Evolutionary conservation across 805 yeast species (phyloP).

Genomic region (Candida parachauliodes): DNA sequence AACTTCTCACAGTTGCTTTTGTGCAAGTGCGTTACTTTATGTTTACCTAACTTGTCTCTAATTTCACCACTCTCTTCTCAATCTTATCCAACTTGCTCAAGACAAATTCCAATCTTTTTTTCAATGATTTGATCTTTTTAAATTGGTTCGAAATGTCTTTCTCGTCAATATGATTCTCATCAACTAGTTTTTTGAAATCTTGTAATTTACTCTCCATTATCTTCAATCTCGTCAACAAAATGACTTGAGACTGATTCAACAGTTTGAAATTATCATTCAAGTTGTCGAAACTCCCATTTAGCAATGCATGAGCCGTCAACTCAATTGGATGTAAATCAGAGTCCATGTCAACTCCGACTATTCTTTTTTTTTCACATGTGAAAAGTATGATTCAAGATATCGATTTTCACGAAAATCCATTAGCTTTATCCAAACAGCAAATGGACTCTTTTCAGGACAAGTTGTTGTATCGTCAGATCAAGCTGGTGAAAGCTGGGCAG

Average conservation of each 20-base stretch:
- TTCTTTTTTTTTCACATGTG: not conserved
- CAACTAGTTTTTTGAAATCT: conserved; percentile 19
- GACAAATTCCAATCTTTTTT: conserved; percentile 26
- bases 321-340: conserved; percentile 55
- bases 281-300: conserved; percentile 52
- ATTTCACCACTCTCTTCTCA: conserved; percentile 29
- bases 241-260: conserved; percentile 54
- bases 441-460: conserved; percentile 11
- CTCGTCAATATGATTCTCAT: conserved; percentile 14
- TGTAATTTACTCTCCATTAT: conserved; percentile 35
- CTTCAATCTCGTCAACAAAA: conserved; percentile 46
- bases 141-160: conserved; percentile 18
- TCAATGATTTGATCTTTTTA: conserved; percentile 24
- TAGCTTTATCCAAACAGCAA: conserved; percentile 9
- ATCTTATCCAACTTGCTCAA: conserved; percentile 30
- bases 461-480: conserved; percentile 33
- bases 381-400: not conserved
- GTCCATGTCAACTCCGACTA: not conserved
- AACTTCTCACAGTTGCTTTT: no score
- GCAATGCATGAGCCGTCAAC: conserved; percentile 51
- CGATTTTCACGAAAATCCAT: not conserved
- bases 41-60: no score
- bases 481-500: conserved; percentile 56
- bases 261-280: conserved; percentile 49
- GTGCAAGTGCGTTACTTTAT: no score